phyloP scores from a whole-genome alignment of 1,284 basidiomycete genomes.

The Prillingera fragicola region DNA sequence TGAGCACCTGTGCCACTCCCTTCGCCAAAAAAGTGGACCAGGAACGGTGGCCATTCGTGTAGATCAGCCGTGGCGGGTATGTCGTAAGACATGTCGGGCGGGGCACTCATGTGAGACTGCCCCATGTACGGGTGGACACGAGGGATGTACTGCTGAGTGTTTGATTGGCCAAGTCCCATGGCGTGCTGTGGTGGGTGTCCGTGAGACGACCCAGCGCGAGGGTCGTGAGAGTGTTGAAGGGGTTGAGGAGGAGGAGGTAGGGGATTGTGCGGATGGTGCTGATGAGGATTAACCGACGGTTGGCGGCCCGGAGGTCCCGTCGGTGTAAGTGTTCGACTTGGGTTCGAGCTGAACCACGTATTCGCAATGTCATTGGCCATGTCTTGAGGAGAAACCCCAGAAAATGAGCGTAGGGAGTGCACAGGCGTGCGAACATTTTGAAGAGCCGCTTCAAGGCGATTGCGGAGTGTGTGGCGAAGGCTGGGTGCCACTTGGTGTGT shows the following conservation, averaged over 20 bases:
- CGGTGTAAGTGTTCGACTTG: not conserved
- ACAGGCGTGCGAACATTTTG: slow-evolving; percentile 18
- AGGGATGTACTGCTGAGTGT: no score
- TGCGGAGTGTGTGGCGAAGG: slow-evolving; percentile 17
- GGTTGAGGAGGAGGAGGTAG: not conserved
- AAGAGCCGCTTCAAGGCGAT: slow-evolving; percentile 15
- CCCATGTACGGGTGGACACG: slow-evolving; percentile 16
- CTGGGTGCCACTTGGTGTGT: slow-evolving; percentile 19
- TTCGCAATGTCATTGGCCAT: slow-evolving; percentile 2
- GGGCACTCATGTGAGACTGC: slow-evolving; percentile 12
- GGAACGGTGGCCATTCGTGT: slow-evolving; percentile 20
- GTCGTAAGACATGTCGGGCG: slow-evolving; percentile 11
- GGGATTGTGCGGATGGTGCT: not conserved
- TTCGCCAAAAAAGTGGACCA: slow-evolving; percentile 19
- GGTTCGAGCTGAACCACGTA: not conserved
- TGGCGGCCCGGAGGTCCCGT: not conserved
- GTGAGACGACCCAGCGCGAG: not conserved
- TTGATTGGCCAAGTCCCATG: no score
- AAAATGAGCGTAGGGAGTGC: not conserved
- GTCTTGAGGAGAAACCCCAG: not conserved
- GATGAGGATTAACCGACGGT: not conserved
- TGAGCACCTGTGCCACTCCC: not conserved
- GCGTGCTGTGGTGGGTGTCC: not conserved
- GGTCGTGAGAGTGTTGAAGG: not conserved
- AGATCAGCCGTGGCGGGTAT: slow-evolving; percentile 5